Conservation (phyloP, 176 grass and related monocot genomes). For the Eleusine indica region DNA sequence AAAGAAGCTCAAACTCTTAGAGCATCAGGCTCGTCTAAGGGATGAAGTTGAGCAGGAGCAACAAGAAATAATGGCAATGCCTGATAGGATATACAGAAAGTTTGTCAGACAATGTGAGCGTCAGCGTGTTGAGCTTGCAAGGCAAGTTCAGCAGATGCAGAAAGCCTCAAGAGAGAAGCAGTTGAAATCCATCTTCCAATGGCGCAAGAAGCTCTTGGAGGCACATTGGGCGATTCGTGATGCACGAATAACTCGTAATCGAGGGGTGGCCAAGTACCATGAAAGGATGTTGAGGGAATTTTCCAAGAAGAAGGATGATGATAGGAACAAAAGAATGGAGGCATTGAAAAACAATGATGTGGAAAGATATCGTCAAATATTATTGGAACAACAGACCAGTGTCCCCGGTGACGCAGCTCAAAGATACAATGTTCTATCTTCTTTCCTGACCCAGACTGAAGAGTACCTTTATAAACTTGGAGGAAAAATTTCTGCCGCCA, state of each 20-base stretch:
- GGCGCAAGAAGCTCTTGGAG: conserved; percentile 98
- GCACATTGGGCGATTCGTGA: conserved; percentile 96
- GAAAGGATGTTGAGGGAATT: conserved; percentile 98
- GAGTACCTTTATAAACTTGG: conserved; percentile 98
- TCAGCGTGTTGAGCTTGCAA: conserved; percentile 72
- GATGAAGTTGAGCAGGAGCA: conserved; percentile 98
- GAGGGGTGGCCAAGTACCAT: conserved; percentile 96
- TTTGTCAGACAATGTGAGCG: conserved; percentile 95
- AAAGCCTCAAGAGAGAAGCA: conserved; percentile 85
- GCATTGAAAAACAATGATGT: conserved; percentile 99
- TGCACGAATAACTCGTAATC: conserved; percentile 85
- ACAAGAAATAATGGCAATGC: conserved; percentile 98
- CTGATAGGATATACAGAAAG: conserved; percentile 91
- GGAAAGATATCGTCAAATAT: conserved; percentile 95
- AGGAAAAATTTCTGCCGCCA: conserved; percentile 91
- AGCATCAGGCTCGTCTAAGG: conserved; percentile 78
- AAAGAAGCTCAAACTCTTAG: conserved; percentile 91
- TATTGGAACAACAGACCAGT: conserved; percentile 92
- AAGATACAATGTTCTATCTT: conserved; percentile 95
- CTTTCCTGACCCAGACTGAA: conserved; percentile 94
- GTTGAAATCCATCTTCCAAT: conserved; percentile 88
- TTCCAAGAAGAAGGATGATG: conserved; percentile 95
- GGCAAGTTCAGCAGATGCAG: conserved; percentile 89
- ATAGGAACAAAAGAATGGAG: conserved; percentile 97
- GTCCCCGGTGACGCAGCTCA: conserved; percentile 91